Percentiles rank a stretch among this genome's conserved stretches.
Conservation (phyloP, 2,329 filamentous ascomycete species). For the Colletotrichum theobromicola region DNA sequence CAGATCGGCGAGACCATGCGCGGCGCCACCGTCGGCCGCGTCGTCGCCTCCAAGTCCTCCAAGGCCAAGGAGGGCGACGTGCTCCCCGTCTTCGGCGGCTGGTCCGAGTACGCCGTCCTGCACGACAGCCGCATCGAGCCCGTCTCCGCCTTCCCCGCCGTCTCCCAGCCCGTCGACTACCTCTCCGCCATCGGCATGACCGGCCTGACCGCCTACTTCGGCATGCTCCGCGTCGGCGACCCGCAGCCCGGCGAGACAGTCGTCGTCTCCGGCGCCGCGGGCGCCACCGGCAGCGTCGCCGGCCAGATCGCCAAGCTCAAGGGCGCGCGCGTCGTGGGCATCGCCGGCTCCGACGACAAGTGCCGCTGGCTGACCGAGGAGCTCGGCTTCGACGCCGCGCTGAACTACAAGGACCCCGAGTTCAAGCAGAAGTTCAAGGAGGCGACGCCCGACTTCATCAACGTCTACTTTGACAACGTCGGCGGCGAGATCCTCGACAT, state of each 20-base stretch:
- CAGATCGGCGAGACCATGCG: slow-evolving; percentile 73
- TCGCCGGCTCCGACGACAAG: slow-evolving; percentile 72
- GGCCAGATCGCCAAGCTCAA: slow-evolving; percentile 81
- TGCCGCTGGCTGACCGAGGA: slow-evolving; percentile 68
- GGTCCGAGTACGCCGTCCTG: slow-evolving; percentile 70
- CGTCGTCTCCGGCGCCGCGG: slow-evolving; percentile 78
- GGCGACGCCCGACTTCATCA: slow-evolving; percentile 63
- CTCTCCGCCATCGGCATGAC: slow-evolving; percentile 70
- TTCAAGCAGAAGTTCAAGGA: slow-evolving; percentile 65
- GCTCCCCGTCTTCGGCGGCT: slow-evolving; percentile 62
- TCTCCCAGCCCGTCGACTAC: slow-evolving; percentile 59
- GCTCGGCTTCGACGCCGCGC: slow-evolving; percentile 69
- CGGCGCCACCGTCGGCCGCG: slow-evolving; percentile 62
- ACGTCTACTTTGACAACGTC: slow-evolving; percentile 79
- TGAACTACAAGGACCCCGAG: slow-evolving; percentile 72
- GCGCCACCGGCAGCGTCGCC: slow-evolving; percentile 77
- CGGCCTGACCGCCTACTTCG: slow-evolving; percentile 78
- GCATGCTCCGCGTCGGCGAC: slow-evolving; percentile 71
- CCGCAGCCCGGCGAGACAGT: slow-evolving; percentile 75
- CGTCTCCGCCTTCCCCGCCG: slow-evolving; percentile 42
- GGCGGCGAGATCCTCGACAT: slow-evolving; percentile 74
- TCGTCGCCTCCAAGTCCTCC: slow-evolving; percentile 64
- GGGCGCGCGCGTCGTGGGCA: slow-evolving; percentile 65
- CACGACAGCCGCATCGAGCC: slow-evolving; percentile 54
- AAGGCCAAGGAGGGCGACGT: slow-evolving; percentile 62